Conservation (phyloP, 2,329 filamentous ascomycete genomes). For the Diaporthe sp. region DNA sequence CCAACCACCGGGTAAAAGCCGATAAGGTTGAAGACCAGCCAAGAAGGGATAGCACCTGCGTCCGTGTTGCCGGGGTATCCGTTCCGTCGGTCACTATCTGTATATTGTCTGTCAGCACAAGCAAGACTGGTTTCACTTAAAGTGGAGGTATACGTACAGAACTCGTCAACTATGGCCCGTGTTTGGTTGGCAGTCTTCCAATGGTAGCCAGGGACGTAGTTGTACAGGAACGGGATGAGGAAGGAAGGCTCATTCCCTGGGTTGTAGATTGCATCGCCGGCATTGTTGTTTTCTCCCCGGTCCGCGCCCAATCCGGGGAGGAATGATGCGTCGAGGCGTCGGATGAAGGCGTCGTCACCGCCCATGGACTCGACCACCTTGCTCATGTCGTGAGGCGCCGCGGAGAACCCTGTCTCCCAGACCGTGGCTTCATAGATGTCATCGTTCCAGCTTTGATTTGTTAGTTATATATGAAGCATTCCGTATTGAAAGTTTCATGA, state of each 20-base stretch:
- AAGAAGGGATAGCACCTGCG: slow-evolving; percentile 61
- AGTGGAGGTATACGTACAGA: slow-evolving; percentile 42
- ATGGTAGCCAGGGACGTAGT: slow-evolving; percentile 56
- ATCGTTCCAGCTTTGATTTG: slow-evolving; percentile 7
- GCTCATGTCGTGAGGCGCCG: slow-evolving; percentile 34
- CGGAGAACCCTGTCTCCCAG: slow-evolving; percentile 33
- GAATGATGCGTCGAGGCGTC: slow-evolving; percentile 33
- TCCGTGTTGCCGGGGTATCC: slow-evolving; percentile 61
- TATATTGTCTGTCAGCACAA: background rate
- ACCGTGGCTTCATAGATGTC: slow-evolving; percentile 33
- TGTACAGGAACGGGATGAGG: slow-evolving; percentile 66
- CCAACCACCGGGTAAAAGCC: slow-evolving; percentile 62
- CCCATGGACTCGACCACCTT: slow-evolving; percentile 32
- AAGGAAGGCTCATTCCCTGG: slow-evolving; percentile 38
- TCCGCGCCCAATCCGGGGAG: slow-evolving; percentile 14
- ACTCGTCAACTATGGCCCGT: slow-evolving; percentile 53
- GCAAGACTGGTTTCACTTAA: background rate
- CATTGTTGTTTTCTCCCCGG: slow-evolving; percentile 31
- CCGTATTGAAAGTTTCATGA: background rate
- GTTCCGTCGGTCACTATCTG: slow-evolving; percentile 49
- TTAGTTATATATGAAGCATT: background rate
- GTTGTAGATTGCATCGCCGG: slow-evolving; percentile 32
- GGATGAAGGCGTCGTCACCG: slow-evolving; percentile 33
- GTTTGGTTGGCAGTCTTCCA: slow-evolving; percentile 52
- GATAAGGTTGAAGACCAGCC: slow-evolving; percentile 63